These are phyloP conservation scores for Dissoconium aciculare DNA, from an alignment of 2,329 filamentous ascomycete genomes.

Conservation along the genomic window DNA sequence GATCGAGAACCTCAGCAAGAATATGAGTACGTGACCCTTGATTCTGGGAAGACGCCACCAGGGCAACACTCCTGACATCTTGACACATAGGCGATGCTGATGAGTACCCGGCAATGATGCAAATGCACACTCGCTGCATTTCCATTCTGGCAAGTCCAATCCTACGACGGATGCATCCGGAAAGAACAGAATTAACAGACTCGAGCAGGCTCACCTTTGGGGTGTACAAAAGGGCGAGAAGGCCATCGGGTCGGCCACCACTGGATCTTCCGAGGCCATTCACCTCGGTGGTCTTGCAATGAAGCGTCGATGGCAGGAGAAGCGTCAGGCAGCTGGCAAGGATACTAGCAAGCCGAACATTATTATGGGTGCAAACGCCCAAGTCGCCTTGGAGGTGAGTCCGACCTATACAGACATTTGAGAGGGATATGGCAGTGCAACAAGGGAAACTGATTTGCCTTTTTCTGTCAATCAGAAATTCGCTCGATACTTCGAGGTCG, in stretches of 20 bases:
- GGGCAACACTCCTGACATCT: too few relatives aligned
- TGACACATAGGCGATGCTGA: conserved; percentile 32
- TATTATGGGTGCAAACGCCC: conserved; percentile 58
- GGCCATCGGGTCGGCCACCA: conserved; percentile 54
- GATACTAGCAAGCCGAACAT: conserved; percentile 53
- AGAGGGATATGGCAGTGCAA: too few relatives aligned
- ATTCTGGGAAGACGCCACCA: conserved; percentile 25
- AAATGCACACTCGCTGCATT: conserved; percentile 52
- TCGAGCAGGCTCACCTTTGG: conserved; percentile 44
- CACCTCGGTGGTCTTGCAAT: conserved; percentile 57
- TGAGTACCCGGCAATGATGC: conserved; percentile 38
- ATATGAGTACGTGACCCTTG: conserved; percentile 43
- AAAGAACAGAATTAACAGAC: too few relatives aligned
- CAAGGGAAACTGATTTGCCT: too few relatives aligned
- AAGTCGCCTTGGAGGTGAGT: conserved; percentile 59
- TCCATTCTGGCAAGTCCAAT: conserved; percentile 51
- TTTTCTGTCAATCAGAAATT: too few relatives aligned
- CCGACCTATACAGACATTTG: too few relatives aligned
- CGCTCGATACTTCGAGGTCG: conserved; percentile 59
- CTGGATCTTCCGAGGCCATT: conserved; percentile 56
- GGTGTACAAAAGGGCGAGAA: conserved; percentile 45
- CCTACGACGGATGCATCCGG: too few relatives aligned
- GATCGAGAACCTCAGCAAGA: conserved; percentile 54
- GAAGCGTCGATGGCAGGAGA: conserved; percentile 61
- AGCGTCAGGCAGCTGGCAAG: conserved; percentile 44